A percentile compares a stretch with the other conserved stretches of the same genome.
Conservation (phyloP, 2,329 filamentous ascomycete genomes). For the Sordariomycetes sp. region DNA sequence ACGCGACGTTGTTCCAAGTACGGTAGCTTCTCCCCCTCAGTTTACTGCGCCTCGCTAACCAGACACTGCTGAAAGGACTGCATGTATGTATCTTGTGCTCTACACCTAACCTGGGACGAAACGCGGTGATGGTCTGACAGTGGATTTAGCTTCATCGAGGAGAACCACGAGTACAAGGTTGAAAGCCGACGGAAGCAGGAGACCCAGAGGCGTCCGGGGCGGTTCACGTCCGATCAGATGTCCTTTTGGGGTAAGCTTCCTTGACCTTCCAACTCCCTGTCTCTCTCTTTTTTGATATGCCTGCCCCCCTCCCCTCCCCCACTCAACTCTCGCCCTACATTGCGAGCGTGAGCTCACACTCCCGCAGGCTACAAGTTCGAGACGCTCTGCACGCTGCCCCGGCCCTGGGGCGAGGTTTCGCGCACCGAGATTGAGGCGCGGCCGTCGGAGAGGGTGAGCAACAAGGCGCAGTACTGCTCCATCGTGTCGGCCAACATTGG, state of each 20-base stretch:
- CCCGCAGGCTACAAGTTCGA: slow-evolving; percentile 87
- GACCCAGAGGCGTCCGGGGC: slow-evolving; percentile 23
- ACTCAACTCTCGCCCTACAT: neutral
- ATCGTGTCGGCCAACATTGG: slow-evolving; percentile 83
- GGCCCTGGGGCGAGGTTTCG: slow-evolving; percentile 58
- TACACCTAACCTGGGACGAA: neutral
- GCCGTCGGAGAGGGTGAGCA: slow-evolving; percentile 61
- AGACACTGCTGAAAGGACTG: slow-evolving; percentile 25
- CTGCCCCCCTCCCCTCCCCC: neutral
- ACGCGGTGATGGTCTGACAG: neutral
- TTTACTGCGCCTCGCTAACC: neutral
- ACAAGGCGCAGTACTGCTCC: slow-evolving; percentile 91
- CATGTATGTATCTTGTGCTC: slow-evolving; percentile 26
- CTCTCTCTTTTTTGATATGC: neutral
- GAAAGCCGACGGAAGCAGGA: slow-evolving; percentile 43
- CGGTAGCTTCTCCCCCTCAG: slow-evolving; percentile 14
- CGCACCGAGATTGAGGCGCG: slow-evolving; percentile 70
- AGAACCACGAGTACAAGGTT: slow-evolving; percentile 65
- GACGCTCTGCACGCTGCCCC: slow-evolving; percentile 62
- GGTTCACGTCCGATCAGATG: slow-evolving; percentile 64
- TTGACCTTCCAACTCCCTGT: neutral
- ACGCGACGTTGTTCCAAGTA: slow-evolving; percentile 83
- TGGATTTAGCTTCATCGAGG: slow-evolving; percentile 77
- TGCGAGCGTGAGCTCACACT: neutral
- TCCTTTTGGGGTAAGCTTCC: slow-evolving; percentile 65